Percentiles rank a stretch among this genome's conserved stretches.
Conservation (phyloP, 257 asterid genomes). For the Lycium barbarum region DNA sequence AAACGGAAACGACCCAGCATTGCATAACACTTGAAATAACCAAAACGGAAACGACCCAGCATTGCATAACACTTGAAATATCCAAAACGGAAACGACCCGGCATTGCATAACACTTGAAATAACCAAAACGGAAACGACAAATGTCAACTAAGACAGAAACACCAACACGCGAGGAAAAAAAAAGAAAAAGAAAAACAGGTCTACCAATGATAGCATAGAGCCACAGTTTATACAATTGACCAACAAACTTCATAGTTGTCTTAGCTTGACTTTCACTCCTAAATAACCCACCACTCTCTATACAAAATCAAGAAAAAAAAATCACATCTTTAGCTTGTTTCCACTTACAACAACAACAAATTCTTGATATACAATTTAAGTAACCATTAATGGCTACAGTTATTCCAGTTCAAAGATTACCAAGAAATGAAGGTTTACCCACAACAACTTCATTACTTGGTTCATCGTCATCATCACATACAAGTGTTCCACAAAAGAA, state of each 20-base stretch:
- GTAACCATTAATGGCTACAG: slow-evolving; percentile 34
- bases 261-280: slow-evolving; percentile 22
- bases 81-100: too few species aligned
- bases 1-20: too few species aligned
- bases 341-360: background rate
- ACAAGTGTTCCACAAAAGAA: slow-evolving; percentile 48
- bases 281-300: background rate
- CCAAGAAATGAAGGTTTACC: slow-evolving; percentile 37
- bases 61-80: too few species aligned
- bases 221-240: background rate
- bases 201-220: background rate
- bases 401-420: slow-evolving; percentile 41
- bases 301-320: background rate
- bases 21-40: too few species aligned
- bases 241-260: slow-evolving; percentile 4
- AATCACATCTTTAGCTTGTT: background rate
- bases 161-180: background rate
- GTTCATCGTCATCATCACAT: slow-evolving; percentile 34
- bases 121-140: background rate
- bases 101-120: background rate
- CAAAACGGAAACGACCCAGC: too few species aligned
- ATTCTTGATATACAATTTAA: background rate
- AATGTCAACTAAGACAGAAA: background rate
- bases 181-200: background rate
- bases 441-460: slow-evolving; percentile 19